Evolutionary conservation across 139 green algal genomes (phyloP), one percentile per base, ranked within the genome.

Genomic region (Picochlorum costavermella): DNA sequence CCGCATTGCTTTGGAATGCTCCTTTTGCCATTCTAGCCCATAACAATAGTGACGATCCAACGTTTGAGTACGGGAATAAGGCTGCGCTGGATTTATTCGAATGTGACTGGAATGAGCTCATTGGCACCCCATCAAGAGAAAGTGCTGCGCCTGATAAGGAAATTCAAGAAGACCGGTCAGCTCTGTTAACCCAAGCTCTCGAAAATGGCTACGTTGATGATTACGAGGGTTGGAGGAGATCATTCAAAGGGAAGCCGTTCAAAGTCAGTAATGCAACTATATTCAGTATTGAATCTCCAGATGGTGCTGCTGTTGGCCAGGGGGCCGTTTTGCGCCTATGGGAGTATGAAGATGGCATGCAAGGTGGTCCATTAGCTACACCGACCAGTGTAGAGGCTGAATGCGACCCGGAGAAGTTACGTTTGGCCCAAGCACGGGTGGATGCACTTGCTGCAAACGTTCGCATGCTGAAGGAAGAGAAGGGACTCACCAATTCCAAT

Each of bases 51-150:
- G 11, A 14, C 16, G 62, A 66, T 53, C 69, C 69, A 12, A 13
- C 23, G 5, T 75, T 75, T 66, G 65, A 20, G 8, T 75, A 75
- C 36, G 60, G 59, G n/a, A 75, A 75, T 55, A 51, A 75, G 25
- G 60, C 55, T 33, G 72, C 64, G 3, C 55, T 78, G 30, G 67
- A 78, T 3, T 51, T 78, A 8, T 75, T 78, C 49, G 61, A 78
- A 56, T 56, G 50, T 14, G 50, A 9, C 9, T 78, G 72, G 72
- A 49, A 67, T 8, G 65, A 78, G 31, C 43, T 78, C 11, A 55
- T 75, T 17, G 72, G 72, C 9, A 53, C 58, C 31, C 72, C 66
- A 3, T 75, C 60, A 9, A 43, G 16, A 8, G 23, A 56, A 6
- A 71, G 46, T 60, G 30, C 64, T 20, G 46, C 36, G 8, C 60